Conservation (phyloP, 2,329 filamentous ascomycete genomes). For the Chaetomiaceae sp. region DNA sequence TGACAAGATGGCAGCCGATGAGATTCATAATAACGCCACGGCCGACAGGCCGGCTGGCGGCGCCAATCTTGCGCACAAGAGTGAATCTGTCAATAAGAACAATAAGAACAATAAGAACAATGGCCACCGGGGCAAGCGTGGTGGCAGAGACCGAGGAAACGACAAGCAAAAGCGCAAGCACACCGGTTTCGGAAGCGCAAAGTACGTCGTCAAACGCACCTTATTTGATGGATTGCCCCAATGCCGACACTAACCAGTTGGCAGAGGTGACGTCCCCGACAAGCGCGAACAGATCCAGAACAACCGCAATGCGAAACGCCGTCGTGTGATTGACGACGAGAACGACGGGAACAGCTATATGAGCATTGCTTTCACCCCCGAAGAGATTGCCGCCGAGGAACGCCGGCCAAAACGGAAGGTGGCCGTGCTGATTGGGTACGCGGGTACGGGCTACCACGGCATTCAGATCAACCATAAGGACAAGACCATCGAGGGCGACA, state of each 20-base stretch:
- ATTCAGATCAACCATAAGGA: slow-evolving; percentile 84
- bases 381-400: slow-evolving; percentile 83
- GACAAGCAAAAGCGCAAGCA: slow-evolving; percentile 22
- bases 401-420: slow-evolving; percentile 93
- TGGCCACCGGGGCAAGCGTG: slow-evolving; percentile 16
- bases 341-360: slow-evolving; percentile 46
- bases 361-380: slow-evolving; percentile 57
- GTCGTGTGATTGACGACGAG: slow-evolving; percentile 44
- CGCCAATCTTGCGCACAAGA: background rate
- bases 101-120: slow-evolving; percentile 18
- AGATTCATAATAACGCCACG: slow-evolving; percentile 13
- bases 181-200: slow-evolving; percentile 20
- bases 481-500: slow-evolving; percentile 92
- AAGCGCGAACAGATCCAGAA: slow-evolving; percentile 49
- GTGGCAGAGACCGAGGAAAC: slow-evolving; percentile 20
- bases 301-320: slow-evolving; percentile 51
- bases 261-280: slow-evolving; percentile 32
- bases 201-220: slow-evolving; percentile 13
- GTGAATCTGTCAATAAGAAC: background rate
- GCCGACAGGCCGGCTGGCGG: background rate
- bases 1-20: slow-evolving; percentile 25
- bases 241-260: slow-evolving; percentile 26
- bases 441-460: slow-evolving; percentile 92
- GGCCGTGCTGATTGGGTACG: slow-evolving; percentile 91
- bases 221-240: background rate